These are phyloP conservation scores for Mycena chlorophos DNA, from an alignment of 768 basidiomycete genomes.

Conservation along the genomic window DNA sequence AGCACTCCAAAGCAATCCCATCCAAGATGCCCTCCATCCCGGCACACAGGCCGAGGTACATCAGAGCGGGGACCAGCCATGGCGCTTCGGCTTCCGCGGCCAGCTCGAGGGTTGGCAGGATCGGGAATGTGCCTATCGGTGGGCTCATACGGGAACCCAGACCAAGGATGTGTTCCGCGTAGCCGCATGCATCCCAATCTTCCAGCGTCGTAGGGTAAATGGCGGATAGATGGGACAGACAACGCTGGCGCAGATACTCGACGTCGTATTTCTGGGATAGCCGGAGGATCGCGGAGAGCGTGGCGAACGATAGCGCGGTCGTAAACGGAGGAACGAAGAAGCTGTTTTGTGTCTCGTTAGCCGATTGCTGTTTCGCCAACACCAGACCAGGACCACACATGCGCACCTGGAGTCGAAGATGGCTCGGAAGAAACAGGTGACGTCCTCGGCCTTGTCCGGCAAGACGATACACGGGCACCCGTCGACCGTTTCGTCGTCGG, in stretches of 20 bases:
- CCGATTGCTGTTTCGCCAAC: neutral
- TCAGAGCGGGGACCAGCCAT: constrained; percentile 14
- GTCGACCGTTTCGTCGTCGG: constrained; percentile 4
- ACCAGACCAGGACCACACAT: neutral
- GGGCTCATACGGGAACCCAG: constrained; percentile 2
- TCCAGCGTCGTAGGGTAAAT: constrained; percentile 13
- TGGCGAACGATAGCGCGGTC: constrained; percentile 1
- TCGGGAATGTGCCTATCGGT: constrained; percentile 10
- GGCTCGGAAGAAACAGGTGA: constrained; percentile 9
- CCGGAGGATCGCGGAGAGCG: constrained; percentile 11
- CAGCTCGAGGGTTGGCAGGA: constrained; percentile 10
- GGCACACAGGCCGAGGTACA: constrained; percentile 17
- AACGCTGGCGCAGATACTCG: constrained; percentile 8
- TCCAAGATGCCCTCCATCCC: constrained; percentile 16
- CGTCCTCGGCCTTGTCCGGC: constrained; percentile 11
- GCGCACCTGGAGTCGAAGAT: constrained; percentile 19
- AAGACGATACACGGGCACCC: constrained; percentile 14
- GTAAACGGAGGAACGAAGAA: constrained; percentile 14
- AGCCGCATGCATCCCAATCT: constrained; percentile 12
- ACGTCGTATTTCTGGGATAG: constrained; percentile 19
- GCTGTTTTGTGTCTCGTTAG: no score
- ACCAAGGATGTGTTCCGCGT: constrained; percentile 12
- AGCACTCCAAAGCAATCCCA: constrained; percentile 4
- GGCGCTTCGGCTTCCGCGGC: constrained; percentile 8
- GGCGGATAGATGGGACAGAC: constrained; percentile 11